Percentiles rank a stretch among this genome's conserved stretches.
These are phyloP conservation scores for Tetrapisispora arboricola DNA, from an alignment of 805 yeast genomes.

Conservation along the genomic window DNA sequence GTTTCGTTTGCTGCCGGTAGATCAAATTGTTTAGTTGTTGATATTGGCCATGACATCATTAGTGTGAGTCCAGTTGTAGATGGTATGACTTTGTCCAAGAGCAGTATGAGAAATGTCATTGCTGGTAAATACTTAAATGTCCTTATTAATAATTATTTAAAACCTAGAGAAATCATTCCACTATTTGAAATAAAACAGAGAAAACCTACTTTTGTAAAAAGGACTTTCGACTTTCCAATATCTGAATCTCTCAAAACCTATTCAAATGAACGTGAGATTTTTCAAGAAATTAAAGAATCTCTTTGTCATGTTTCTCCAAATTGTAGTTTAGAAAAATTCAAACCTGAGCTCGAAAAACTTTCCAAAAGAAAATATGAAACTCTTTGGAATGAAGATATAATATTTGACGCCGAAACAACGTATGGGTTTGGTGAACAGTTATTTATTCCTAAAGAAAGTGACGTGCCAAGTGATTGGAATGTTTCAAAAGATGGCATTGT, in stretches of 20 bases:
- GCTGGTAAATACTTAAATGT: slow-evolving; percentile 54
- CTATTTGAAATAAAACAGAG: slow-evolving; percentile 25
- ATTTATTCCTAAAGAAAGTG: slow-evolving; percentile 48
- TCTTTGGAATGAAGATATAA: slow-evolving; percentile 63
- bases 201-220: slow-evolving; percentile 23
- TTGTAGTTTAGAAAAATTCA: slow-evolving; percentile 14
- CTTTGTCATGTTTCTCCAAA: slow-evolving; percentile 39
- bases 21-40: slow-evolving; percentile 78
- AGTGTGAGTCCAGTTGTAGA: slow-evolving; percentile 77
- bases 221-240: slow-evolving; percentile 17
- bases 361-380: slow-evolving; percentile 51
- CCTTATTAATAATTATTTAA: slow-evolving; percentile 21
- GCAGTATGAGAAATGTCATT: slow-evolving; percentile 58
- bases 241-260: slow-evolving; percentile 46
- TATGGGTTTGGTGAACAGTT: slow-evolving; percentile 60
- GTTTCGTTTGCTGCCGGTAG: slow-evolving; percentile 82
- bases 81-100: slow-evolving; percentile 64
- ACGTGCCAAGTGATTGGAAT: slow-evolving; percentile 27
- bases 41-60: slow-evolving; percentile 68
- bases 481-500: slow-evolving; percentile 46
- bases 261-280: slow-evolving; percentile 41
- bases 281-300: slow-evolving; percentile 70
- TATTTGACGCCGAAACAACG: slow-evolving; percentile 47
- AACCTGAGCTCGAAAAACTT: slow-evolving; percentile 20
- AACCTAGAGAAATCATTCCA: slow-evolving; percentile 28